These are phyloP conservation scores for Blepharisma undulans DNA, from an alignment of 169 alveolate species.

Conservation along the genomic window DNA sequence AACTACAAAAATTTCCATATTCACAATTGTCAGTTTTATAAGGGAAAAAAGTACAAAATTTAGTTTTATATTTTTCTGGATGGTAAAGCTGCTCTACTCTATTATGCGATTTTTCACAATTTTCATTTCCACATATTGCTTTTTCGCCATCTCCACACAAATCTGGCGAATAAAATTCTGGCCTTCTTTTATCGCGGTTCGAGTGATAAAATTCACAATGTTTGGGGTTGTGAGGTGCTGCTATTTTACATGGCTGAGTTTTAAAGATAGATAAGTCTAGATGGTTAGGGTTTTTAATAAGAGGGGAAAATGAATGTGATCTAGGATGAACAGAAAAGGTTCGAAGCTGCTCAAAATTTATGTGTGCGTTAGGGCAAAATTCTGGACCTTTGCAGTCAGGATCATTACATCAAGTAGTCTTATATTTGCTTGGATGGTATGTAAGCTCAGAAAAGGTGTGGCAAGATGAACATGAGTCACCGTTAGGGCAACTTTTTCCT, in stretches of 20 bases:
- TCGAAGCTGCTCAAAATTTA: not conserved
- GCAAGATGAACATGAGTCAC: not conserved
- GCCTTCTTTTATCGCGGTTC: slow-evolving; percentile 61
- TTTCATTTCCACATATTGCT: slow-evolving; percentile 35
- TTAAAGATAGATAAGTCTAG: slow-evolving; percentile 57
- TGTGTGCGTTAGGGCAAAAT: slow-evolving; percentile 8
- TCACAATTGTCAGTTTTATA: slow-evolving; percentile 58
- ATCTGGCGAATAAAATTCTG: slow-evolving; percentile 49
- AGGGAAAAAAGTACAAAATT: slow-evolving; percentile 76
- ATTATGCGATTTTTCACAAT: slow-evolving; percentile 66
- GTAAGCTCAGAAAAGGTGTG: slow-evolving; percentile 19
- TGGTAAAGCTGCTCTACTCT: slow-evolving; percentile 77
- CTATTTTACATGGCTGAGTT: slow-evolving; percentile 54
- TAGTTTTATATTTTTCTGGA: slow-evolving; percentile 72
- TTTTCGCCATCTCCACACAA: slow-evolving; percentile 41
- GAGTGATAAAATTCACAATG: slow-evolving; percentile 62
- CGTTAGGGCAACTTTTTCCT: not conserved
- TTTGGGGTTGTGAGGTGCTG: slow-evolving; percentile 64
- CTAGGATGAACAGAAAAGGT: not conserved
- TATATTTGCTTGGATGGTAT: slow-evolving; percentile 29
- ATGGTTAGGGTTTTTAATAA: slow-evolving; percentile 14
- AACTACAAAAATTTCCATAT: slow-evolving; percentile 75
- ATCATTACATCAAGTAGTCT: not conserved
- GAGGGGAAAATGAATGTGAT: not conserved
- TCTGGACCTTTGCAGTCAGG: slow-evolving; percentile 8